Base-by-base conservation (phyloP, 2,329 filamentous ascomycete species). In the Septoria linicola region DNA sequence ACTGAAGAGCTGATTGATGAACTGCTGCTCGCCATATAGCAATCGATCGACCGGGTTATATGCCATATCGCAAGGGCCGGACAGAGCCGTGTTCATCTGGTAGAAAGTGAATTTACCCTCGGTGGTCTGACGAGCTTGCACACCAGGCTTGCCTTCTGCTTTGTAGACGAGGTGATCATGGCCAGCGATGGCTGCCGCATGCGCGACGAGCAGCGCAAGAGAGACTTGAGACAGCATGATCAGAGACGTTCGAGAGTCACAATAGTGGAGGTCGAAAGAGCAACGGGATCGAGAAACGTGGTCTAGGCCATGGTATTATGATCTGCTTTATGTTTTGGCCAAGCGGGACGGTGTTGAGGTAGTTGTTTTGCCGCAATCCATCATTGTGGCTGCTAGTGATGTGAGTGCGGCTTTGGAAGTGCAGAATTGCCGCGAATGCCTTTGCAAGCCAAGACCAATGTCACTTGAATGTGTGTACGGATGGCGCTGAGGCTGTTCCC, bases 41-140 rank as follows among this genome's bases (percentile, higher is more conserved):
- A 42, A 32, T n/a, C 50, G 42, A 35, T 53, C 50, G 10, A 43
- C 50, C 10, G 50, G 50, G 19, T 47, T 53, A 39, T 47, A 53
- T 10, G 50, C 54, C 36, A 57, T 42, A 49, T 57, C 54, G 41
- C 54, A 57, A 40, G 54, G 54, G 4, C 54, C 51, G 14, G 54
- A 46, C 7, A 54, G 42, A 5, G 43, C 41, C 7, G 54, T 57
- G 5, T 36, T 41, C 37, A 57, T 25, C 4, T 54, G 37, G 40
- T 48, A 57, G 31, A 57, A 51, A 1, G 51, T 54, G 23, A 57
- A 57, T 23, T 40, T 36, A 31, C 50, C 50, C 23, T 48, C 34
- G 21, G 39, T 41, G 19, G 39, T 41, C 8, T 41, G 39, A 3
- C 39, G 39, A n/a, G 39, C 39, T 21, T 41, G 39, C 25, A 41